Conservation (phyloP, 352 stramenopile genomes). For the Phytopythium helicoides region DNA sequence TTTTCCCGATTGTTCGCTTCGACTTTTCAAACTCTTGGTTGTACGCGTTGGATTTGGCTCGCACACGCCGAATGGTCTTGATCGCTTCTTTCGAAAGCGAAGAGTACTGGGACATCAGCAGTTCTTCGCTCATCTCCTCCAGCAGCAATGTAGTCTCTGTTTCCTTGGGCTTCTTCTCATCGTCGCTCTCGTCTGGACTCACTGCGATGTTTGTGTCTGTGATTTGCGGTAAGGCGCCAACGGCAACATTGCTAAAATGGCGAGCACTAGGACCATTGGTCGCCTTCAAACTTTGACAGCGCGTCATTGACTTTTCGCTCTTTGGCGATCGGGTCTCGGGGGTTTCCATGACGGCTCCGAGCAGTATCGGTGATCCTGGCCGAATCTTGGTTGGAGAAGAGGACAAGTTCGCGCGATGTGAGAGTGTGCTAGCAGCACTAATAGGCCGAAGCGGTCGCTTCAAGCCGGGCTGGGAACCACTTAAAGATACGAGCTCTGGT, state of each 20-base stretch:
- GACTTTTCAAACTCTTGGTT: constrained; percentile 56
- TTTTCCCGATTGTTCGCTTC: constrained; percentile 50
- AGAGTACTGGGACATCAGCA: constrained; percentile 40
- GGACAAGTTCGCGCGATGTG: constrained; percentile 5
- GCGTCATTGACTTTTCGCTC: neutral
- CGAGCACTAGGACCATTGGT: constrained; percentile 6
- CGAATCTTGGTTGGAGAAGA: no score
- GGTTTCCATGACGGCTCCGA: neutral
- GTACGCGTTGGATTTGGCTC: constrained; percentile 53
- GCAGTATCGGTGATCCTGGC: no score
- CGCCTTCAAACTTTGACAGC: neutral
- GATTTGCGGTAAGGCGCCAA: constrained; percentile 24
- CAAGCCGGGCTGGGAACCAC: neutral
- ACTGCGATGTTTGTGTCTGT: constrained; percentile 15
- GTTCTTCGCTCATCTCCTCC: constrained; percentile 61
- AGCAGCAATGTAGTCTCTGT: constrained; percentile 21
- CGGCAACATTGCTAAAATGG: constrained; percentile 12
- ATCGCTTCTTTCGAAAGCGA: constrained; percentile 47
- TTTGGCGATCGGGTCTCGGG: neutral
- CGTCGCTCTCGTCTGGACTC: neutral
- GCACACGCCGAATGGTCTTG: constrained; percentile 57
- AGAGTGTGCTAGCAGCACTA: constrained; percentile 24
- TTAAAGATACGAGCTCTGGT: constrained; percentile 22
- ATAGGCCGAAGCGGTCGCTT: constrained; percentile 20
- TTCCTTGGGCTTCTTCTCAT: constrained; percentile 6